Conservation (phyloP, 1,284 basidiomycete genomes). For the Ceratobasidium sp. region DNA sequence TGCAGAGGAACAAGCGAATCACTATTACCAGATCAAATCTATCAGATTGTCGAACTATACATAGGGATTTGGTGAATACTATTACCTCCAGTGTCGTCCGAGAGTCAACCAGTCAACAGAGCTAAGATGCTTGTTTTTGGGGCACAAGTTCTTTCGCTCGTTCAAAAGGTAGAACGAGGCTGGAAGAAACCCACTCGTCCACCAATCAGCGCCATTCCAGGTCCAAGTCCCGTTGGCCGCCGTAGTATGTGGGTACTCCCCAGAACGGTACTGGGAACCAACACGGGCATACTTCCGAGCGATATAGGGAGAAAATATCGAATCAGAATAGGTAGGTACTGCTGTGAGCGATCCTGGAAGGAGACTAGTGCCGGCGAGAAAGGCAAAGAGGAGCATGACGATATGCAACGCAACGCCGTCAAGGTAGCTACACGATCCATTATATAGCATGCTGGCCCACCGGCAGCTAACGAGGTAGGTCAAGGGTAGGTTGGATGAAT, state of each 20-base stretch:
- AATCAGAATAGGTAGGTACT: conserved; percentile 24
- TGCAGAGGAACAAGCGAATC: conserved; percentile 29
- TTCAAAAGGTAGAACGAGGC: conserved; percentile 70
- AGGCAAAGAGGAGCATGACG: conserved; percentile 29
- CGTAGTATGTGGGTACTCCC: conserved; percentile 73
- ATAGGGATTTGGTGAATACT: too few species aligned
- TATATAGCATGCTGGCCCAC: not conserved
- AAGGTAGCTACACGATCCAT: conserved; percentile 1
- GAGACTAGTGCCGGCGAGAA: conserved; percentile 4
- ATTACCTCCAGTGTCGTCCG: conserved; percentile 60
- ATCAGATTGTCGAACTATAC: too few species aligned
- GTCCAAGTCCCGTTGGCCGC: conserved; percentile 65
- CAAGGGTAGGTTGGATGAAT: too few species aligned
- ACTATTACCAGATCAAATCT: conserved; percentile 70
- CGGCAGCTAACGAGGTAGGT: too few species aligned
- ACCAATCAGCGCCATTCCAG: conserved; percentile 67
- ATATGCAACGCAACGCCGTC: not conserved
- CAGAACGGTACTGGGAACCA: conserved; percentile 53
- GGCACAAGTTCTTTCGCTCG: conserved; percentile 63
- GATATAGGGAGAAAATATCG: conserved; percentile 40
- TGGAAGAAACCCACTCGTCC: conserved; percentile 79
- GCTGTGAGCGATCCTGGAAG: not conserved
- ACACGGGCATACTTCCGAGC: conserved; percentile 39
- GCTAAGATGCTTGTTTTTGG: conserved; percentile 33
- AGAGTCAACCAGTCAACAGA: conserved; percentile 64